phyloP scores from a whole-genome alignment of 495 filamentous ascomycete species.

The Annulohypoxylon bovei region DNA sequence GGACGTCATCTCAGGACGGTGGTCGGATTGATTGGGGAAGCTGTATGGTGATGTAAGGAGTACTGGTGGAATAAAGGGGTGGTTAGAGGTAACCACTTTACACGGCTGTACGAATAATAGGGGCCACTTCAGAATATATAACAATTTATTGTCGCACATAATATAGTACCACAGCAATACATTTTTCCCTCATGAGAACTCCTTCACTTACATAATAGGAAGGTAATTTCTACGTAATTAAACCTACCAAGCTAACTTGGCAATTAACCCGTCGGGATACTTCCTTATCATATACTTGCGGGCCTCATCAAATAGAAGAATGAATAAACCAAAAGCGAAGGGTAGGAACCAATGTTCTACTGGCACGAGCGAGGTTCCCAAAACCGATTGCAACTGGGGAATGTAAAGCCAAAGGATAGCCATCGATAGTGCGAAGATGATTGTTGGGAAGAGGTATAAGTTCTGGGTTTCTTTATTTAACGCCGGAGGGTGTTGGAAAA shows the following conservation, averaged over 20 bases:
- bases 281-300: conserved; percentile 64
- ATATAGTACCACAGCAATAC: too few relatives aligned
- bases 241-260: conserved; percentile 65
- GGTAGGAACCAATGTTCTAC: conserved; percentile 75
- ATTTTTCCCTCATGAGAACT: too few relatives aligned
- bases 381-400: conserved; percentile 61
- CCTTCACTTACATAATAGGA: too few relatives aligned
- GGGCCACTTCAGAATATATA: background rate
- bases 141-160: too few relatives aligned
- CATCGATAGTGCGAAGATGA: conserved; percentile 69
- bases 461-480: conserved; percentile 68
- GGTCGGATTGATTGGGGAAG: conserved; percentile 36
- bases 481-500: conserved; percentile 71
- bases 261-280: conserved; percentile 58
- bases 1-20: conserved; percentile 28
- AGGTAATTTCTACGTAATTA: too few relatives aligned
- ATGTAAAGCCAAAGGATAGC: conserved; percentile 72
- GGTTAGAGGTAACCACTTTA: background rate
- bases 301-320: conserved; percentile 67
- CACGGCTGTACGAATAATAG: background rate
- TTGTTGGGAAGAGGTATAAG: conserved; percentile 70
- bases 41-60: conserved; percentile 28
- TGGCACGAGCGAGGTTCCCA: conserved; percentile 66
- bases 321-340: conserved; percentile 67
- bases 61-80: background rate